Evolutionary conservation across 345 rosid species (phyloP).

Genomic region (Combretum micranthum): DNA sequence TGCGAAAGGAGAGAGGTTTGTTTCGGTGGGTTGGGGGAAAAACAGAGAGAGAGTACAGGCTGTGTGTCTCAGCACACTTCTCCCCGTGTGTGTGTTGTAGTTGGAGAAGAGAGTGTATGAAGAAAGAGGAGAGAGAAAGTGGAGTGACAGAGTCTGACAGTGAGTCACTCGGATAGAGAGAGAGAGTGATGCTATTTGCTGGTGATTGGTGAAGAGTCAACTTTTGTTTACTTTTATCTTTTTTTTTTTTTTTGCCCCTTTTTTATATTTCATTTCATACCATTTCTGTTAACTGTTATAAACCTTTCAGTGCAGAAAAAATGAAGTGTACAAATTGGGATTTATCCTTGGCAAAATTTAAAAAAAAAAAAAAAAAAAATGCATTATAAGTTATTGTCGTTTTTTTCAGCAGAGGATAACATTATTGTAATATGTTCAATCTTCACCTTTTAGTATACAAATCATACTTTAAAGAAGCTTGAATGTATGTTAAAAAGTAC

Average conservation of each 20-base stretch:
- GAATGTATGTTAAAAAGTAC: too few species aligned
- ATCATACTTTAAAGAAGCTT: too few species aligned
- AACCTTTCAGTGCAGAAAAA: too few species aligned
- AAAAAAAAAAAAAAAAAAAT: too few species aligned
- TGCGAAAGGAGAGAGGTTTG: background rate
- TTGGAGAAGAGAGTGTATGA: background rate
- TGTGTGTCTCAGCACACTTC: too few species aligned
- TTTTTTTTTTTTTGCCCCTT: background rate
- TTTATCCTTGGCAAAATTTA: too few species aligned
- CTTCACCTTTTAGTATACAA: too few species aligned
- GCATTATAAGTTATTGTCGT: too few species aligned
- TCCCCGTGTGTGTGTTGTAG: background rate
- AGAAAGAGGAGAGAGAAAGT: background rate
- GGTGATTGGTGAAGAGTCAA: constrained; percentile 5
- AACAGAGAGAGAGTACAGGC: background rate
- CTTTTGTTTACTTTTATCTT: background rate
- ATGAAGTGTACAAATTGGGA: too few species aligned
- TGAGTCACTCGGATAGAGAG: background rate
- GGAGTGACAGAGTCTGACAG: constrained; percentile 4
- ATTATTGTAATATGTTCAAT: too few species aligned
- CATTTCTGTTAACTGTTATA: background rate
- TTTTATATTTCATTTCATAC: background rate
- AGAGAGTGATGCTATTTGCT: constrained; percentile 2
- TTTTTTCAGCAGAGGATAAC: too few species aligned
- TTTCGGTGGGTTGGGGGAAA: background rate